A percentile compares a stretch with the other conserved stretches of the same genome.
phyloP scores from a whole-genome alignment of 352 stramenopile genomes.

The Pythium apleroticum region DNA sequence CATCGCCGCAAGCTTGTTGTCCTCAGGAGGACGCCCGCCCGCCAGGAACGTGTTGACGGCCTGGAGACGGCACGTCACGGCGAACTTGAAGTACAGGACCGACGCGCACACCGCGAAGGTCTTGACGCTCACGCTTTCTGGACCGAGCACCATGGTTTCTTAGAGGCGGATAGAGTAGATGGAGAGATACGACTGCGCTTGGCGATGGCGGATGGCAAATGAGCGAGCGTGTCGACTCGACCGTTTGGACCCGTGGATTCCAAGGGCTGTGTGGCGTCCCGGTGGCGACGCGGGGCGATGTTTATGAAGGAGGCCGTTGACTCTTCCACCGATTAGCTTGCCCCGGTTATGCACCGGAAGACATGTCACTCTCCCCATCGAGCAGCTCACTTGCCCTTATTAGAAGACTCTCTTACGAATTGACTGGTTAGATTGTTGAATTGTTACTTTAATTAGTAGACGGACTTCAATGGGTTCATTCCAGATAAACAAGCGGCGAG shows the following conservation, averaged over 20 bases:
- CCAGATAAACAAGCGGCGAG: not conserved
- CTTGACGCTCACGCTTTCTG: conserved; percentile 35
- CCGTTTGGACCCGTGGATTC: too few relatives aligned
- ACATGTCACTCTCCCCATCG: not conserved
- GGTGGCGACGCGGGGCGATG: not conserved
- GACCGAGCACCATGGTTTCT: conserved; percentile 16
- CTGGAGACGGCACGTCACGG: conserved; percentile 46
- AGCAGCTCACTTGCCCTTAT: conserved; percentile 4
- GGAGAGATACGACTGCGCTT: not conserved
- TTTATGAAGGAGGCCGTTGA: conserved; percentile 11
- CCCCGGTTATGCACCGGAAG: not conserved
- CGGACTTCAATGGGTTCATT: not conserved
- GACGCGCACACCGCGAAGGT: conserved; percentile 49
- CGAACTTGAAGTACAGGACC: conserved; percentile 71
- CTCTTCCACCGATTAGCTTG: not conserved
- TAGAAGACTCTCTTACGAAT: not conserved
- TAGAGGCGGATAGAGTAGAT: not conserved
- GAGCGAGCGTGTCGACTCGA: not conserved
- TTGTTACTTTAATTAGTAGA: not conserved
- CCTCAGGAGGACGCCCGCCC: conserved; percentile 35
- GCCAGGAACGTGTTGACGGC: conserved; percentile 34
- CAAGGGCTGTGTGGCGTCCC: not conserved
- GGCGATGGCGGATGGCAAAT: not conserved
- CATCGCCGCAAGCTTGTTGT: conserved; percentile 16
- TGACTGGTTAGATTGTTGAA: not conserved